These are phyloP conservation scores for Lactarius hatsudake DNA, from an alignment of 768 basidiomycete genomes.

Conservation along the genomic window DNA sequence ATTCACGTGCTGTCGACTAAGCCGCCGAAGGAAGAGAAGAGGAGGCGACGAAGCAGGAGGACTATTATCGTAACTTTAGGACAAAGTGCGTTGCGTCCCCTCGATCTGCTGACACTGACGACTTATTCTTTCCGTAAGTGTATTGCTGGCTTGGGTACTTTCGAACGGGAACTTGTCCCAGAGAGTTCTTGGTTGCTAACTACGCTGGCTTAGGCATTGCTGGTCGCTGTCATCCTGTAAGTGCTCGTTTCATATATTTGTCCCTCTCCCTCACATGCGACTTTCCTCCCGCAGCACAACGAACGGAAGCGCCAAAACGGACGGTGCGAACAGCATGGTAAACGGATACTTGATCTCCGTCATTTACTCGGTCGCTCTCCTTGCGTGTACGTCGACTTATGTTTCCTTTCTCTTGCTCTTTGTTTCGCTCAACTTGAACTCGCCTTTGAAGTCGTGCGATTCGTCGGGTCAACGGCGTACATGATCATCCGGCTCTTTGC, in stretches of 20 bases:
- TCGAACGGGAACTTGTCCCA: conserved; percentile 50
- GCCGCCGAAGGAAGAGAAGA: too few species aligned
- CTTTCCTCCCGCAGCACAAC: conserved; percentile 38
- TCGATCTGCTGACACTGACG: conserved; percentile 16
- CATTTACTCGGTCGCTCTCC: conserved; percentile 81
- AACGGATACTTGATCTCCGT: conserved; percentile 89
- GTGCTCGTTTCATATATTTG: conserved; percentile 47
- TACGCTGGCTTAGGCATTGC: conserved; percentile 46
- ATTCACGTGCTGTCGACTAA: too few species aligned
- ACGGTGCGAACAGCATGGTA: conserved; percentile 52
- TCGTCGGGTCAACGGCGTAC: conserved; percentile 77
- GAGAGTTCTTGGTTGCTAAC: conserved; percentile 17
- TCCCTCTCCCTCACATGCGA: conserved; percentile 5
- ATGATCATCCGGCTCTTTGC: conserved; percentile 85
- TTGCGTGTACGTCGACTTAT: conserved; percentile 64
- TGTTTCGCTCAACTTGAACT: background rate
- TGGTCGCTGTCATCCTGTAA: conserved; percentile 74
- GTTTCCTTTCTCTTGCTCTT: conserved; percentile 18
- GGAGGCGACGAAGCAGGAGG: too few species aligned
- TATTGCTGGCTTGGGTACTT: conserved; percentile 85
- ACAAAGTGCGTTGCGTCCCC: conserved; percentile 38
- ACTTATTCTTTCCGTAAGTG: conserved; percentile 37
- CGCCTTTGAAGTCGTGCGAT: conserved; percentile 66
- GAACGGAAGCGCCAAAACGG: conserved; percentile 48
- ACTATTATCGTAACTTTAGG: too few species aligned